Evolutionary conservation across 768 basidiomycete genomes (phyloP).

Genomic region (Trichaptum fuscoviolaceum): DNA sequence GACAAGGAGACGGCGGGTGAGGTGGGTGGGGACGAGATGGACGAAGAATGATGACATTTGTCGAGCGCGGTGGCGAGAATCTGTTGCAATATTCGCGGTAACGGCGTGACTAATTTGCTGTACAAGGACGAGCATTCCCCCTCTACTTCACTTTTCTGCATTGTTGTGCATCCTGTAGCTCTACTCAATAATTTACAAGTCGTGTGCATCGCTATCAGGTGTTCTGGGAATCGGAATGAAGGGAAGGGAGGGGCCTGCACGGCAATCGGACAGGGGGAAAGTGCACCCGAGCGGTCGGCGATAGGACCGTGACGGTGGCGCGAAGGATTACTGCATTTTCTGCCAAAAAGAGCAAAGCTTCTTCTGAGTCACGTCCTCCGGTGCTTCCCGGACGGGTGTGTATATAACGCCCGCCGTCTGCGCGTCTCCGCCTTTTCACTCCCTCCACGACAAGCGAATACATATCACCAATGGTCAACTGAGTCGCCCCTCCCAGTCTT

Average conservation of each 20-base stretch:
- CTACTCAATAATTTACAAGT: no score
- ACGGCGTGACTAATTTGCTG: no score
- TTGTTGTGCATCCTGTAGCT: no score
- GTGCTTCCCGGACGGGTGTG: slow-evolving; percentile 5
- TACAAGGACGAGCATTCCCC: no score
- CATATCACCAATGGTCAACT: slow-evolving; percentile 28
- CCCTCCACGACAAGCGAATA: slow-evolving; percentile 30
- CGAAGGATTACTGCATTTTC: no score
- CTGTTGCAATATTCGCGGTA: neutral
- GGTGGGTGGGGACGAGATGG: slow-evolving; percentile 56
- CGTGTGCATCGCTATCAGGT: neutral
- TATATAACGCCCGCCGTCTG: slow-evolving; percentile 12
- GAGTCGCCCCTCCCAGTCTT: slow-evolving; percentile 14
- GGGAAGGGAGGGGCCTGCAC: no score
- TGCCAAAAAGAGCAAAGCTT: neutral
- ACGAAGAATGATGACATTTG: slow-evolving; percentile 51
- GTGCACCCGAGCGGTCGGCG: no score
- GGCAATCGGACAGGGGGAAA: no score
- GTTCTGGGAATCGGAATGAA: neutral
- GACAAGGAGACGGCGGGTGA: slow-evolving; percentile 44
- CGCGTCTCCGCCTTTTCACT: slow-evolving; percentile 15
- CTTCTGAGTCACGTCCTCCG: slow-evolving; percentile 13
- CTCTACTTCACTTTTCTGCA: no score
- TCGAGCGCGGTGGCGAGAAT: slow-evolving; percentile 7
- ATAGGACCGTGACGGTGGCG: no score